These are phyloP conservation scores for Ceratocystis cubensis DNA, from an alignment of 2,329 filamentous ascomycete genomes.

Conservation along the genomic window DNA sequence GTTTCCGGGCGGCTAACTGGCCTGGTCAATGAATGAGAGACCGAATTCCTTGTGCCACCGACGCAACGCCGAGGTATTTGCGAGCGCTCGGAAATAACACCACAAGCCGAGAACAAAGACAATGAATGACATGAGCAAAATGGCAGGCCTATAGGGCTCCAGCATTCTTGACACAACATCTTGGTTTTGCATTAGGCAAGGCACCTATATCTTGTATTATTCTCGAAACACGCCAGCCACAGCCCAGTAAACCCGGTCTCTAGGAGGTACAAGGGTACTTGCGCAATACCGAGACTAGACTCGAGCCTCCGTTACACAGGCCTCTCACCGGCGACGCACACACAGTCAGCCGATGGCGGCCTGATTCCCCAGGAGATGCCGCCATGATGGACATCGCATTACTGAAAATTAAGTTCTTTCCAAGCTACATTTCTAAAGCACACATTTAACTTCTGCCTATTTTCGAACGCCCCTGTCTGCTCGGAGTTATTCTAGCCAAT, in stretches of 20 bases:
- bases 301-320: neutral
- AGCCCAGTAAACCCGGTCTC: neutral
- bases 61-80: constrained; percentile 19
- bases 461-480: too few relatives aligned
- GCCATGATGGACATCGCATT: neutral
- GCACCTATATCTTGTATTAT: neutral
- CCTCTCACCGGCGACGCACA: neutral
- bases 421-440: too few relatives aligned
- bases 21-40: neutral
- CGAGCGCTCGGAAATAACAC: constrained; percentile 10
- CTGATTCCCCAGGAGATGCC: neutral
- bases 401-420: too few relatives aligned
- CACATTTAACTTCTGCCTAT: too few relatives aligned
- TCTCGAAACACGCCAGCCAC: neutral
- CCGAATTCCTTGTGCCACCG: constrained; percentile 18
- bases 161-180: neutral
- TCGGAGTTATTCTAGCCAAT: too few relatives aligned
- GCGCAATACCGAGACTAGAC: neutral
- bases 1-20: neutral
- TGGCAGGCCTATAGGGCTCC: neutral
- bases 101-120: neutral
- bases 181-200: neutral
- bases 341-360: too few relatives aligned
- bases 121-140: neutral
- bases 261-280: neutral